Evolutionary conservation across 805 yeast genomes (phyloP).

Genomic region (Kuraishia ogatae): DNA sequence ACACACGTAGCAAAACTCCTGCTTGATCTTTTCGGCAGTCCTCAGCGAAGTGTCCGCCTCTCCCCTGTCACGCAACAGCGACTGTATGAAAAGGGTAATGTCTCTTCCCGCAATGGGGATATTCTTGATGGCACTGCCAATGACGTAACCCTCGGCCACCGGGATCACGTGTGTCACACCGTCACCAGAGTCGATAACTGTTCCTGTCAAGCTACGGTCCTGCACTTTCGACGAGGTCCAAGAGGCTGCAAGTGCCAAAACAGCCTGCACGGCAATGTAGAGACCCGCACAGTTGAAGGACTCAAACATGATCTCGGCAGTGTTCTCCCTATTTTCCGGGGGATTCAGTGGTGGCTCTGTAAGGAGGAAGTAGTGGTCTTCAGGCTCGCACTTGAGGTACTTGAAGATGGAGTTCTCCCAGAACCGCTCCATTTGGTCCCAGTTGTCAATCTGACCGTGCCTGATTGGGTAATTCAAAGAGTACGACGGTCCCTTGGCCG

Average conservation of each 20-base stretch:
- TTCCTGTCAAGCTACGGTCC: constrained; percentile 94
- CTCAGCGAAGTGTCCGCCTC: constrained; percentile 88
- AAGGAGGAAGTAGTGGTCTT: constrained; percentile 89
- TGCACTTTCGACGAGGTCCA: constrained; percentile 97
- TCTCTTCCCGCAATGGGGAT: constrained; percentile 99
- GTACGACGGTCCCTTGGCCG: constrained; percentile 87
- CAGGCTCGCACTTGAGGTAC: constrained; percentile 96
- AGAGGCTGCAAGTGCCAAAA: constrained; percentile 94
- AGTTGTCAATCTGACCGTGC: constrained; percentile 97
- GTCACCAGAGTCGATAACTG: constrained; percentile 97
- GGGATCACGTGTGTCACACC: constrained; percentile 99
- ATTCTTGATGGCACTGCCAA: constrained; percentile 94
- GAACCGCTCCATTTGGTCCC: constrained; percentile 99
- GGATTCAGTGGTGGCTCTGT: constrained; percentile 99
- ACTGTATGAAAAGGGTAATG: constrained; percentile 88
- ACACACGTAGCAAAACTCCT: constrained; percentile 93
- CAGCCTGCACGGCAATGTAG: constrained; percentile 98
- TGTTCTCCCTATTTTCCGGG: constrained; percentile 98
- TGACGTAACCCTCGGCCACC: constrained; percentile 98
- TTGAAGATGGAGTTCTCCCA: constrained; percentile 98
- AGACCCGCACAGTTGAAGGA: constrained; percentile 97
- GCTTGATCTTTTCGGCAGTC: constrained; percentile 96
- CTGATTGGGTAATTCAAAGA: constrained; percentile 86
- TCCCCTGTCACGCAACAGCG: constrained; percentile 91
- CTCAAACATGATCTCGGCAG: constrained; percentile 98